Evolutionary conservation across 1,139 yeast species (phyloP), one percentile per base, ranked within the genome.

Genomic region (Arxiozyma bovina): DNA sequence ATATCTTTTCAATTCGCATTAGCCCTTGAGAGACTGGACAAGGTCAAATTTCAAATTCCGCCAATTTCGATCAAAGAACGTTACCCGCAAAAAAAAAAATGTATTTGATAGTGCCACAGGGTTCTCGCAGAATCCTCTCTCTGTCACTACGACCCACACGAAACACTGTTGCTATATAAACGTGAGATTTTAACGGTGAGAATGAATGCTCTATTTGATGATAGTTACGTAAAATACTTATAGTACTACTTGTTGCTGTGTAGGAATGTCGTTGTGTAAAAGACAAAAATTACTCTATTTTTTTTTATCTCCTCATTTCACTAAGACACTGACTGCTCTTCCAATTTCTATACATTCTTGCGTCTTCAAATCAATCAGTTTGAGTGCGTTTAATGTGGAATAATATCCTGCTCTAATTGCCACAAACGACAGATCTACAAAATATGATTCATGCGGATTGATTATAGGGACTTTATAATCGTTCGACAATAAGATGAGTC

Each of bases 381-480:
- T 68, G 23, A 69, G 56, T 4, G 70, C 71, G 3, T 63, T 57
- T 20, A 68, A 51, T 9, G 63, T 61, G 6, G 69, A 60, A 45
- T 65, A 67, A 48, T 64, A 68, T 0, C 71, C 72, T 20, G 63
- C 55, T 52, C 61, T 59, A 15, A 69, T 60, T 1, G 66, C 69
- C 22, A 69, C 62, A 48, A 68, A 63, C 30, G 62, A 59, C 45
- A 69, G 55, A 18, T 63, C 66, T 6, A 63, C 63, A 41, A 63
- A 60, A 54, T 60, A 60, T 8, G 70, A 63, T 41, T 66, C 67
- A 25, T 61, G 60, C 9, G 69, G 65, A 9, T 57, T 60, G 12
- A 68, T 60, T 3, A 64, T 53, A 3, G 70, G 70, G 5, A 68
- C 55, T 51, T 66, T 68, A 54, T 61, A 66, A 50, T 69, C 73